Evolutionary conservation across 2,329 filamentous ascomycete genomes (phyloP), one percentile per base, ranked within the genome.

Genomic region (Monosporascus cannonballus): DNA sequence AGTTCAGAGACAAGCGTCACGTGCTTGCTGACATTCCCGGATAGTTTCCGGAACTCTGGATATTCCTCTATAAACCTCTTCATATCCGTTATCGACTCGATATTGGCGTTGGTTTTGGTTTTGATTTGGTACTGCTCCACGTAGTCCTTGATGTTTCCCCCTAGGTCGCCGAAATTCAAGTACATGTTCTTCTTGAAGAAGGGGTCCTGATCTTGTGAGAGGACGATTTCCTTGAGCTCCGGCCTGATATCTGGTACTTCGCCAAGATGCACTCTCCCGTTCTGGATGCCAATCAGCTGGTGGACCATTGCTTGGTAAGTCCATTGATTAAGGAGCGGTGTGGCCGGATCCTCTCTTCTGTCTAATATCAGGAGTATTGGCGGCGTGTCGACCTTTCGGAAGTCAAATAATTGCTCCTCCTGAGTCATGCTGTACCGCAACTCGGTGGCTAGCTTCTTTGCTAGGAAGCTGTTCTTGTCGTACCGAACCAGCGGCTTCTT

Each of bases 221-320:
- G 74, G 3, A 97, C 92, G 53, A 99, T 94, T 71, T 99, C 94
- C 65, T 87, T 92, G 51, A 96, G 77, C 68, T 96, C 93, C 1
- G 90, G 87, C 17, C 89, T 80, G 52, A 95, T 83, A 51, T 96
- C 91, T 14, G 89, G 89, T 0, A 96, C 85, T 51, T 89, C 82
- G 56, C 86, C 87, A 36, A 99, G 76, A 65, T 96, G 88, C 1
- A 99, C 94, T 49, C 93, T 83, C n/a, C 94, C 94, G 67, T 97
- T 97, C 54, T 89, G 83, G 59, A 99, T 96, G 5, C 94, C 94
- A 14, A 99, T 77, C 2, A 97, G 75, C 65, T 99, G 94, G 67
- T 99, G 94, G 1, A 99, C 94, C 92, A 99, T 99, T n/a, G 94
- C 94, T 72, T 99, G 94, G 66, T 99, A 99, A 25, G 94, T 99